Evolutionary conservation across 2,329 filamentous ascomycete species (phyloP), one percentile per base, ranked within the genome.

Genomic region (Colletotrichum neosansevieriae): DNA sequence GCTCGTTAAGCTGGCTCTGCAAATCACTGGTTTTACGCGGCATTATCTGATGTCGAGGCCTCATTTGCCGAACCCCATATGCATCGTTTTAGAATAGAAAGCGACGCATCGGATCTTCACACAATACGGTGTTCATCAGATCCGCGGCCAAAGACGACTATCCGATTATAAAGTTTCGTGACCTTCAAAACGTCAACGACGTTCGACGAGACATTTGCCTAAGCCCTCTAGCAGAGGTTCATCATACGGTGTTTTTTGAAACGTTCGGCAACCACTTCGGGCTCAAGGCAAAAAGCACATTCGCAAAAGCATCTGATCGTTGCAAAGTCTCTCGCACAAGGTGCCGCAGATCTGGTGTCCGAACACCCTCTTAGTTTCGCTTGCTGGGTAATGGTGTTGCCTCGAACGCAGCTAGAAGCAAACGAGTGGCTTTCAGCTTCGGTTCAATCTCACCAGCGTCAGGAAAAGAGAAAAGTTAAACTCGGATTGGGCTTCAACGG

Each of bases 381-480:
- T 45, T 51, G 13, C 17, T 36, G 13, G 3, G 2, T n/a, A n/a
- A 7, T 19, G 19, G 50, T 12, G 13, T 17, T 29, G 40, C 47
- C 47, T 66, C 57, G 49, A 61, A 66, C 13, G 13, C 13, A 1
- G 12, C 32, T 61, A 60, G 40, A 61, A 61, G 57, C 15, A 32
- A n/a, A 40, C 9, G 15, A 56, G 19, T 61, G 62, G 44, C 24
- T 29, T 4, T 17, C 10, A 45, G 12, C 29, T 53, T 38, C 45
- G 15, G 36, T 32, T n/a, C 21, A 63, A 59, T 60, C 15, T 45
- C 17, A 19, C 45, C 45, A 45, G 36, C 13, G 45, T 60, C 19
- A 34, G 13, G 29, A 24, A 6, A 11, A 10, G 11, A 44, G 10
- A 19, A 12, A 10, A 19, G 17, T 36, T 6, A 2, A 40, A 47